These are phyloP conservation scores for Backusella mclennaniae DNA, from an alignment of 192 early-diverging fungal species.

Conservation along the genomic window DNA sequence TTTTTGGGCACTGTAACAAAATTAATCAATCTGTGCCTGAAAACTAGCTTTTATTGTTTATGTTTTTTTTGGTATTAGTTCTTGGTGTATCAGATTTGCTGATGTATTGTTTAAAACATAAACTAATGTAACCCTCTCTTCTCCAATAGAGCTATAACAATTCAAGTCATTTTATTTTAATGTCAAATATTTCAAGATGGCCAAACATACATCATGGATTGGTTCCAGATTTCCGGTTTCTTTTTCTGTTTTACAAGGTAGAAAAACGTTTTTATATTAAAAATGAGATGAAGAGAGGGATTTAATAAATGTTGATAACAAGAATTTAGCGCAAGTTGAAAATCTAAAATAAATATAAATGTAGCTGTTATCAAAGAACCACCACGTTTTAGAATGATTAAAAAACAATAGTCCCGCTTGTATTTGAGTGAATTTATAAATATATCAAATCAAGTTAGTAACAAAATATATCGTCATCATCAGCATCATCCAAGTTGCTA, in stretches of 20 bases:
- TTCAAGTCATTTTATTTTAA: too few relatives aligned
- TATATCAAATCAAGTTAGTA: too few relatives aligned
- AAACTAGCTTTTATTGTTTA: not conserved
- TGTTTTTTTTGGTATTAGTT: not conserved
- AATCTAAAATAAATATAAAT: not conserved
- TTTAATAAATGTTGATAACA: not conserved
- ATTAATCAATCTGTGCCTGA: not conserved
- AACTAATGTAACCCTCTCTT: too few relatives aligned
- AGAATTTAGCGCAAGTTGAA: not conserved
- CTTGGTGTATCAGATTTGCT: not conserved
- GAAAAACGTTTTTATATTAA: too few relatives aligned
- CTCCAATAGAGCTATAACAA: too few relatives aligned
- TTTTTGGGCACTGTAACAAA: not conserved
- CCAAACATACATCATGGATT: not conserved
- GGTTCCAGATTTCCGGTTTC: not conserved
- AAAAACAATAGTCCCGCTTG: not conserved
- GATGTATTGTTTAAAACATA: not conserved
- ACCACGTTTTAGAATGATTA: not conserved
- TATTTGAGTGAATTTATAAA: too few relatives aligned
- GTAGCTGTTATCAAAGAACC: not conserved
- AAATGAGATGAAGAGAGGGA: not conserved
- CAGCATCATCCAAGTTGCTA: too few relatives aligned
- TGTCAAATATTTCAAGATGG: not conserved
- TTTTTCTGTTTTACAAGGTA: not conserved
- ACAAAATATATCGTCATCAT: too few relatives aligned